A percentile compares a stretch with the other conserved stretches of the same genome.
Conservation (phyloP, 2,329 filamentous ascomycete genomes). For the Aureobasidium melanogenum region DNA sequence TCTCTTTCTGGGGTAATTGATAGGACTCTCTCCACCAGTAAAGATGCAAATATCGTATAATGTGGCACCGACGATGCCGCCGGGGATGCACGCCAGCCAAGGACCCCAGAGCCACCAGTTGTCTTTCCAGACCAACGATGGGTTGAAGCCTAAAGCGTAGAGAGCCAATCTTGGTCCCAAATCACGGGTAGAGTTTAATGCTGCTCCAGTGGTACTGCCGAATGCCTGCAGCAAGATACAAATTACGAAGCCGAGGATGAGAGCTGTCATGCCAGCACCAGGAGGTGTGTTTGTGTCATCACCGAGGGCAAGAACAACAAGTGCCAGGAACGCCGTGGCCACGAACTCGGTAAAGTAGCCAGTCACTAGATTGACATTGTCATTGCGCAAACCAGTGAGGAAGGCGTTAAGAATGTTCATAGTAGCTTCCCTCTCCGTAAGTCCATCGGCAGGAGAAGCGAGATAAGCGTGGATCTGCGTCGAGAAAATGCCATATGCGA, state of each 20-base stretch:
- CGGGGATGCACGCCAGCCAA: constrained; percentile 33
- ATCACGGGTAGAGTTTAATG: constrained; percentile 42
- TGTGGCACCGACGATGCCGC: constrained; percentile 35
- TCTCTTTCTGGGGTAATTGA: constrained; percentile 39
- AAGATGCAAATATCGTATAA: constrained; percentile 45
- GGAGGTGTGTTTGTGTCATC: constrained; percentile 25
- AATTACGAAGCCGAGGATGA: constrained; percentile 40
- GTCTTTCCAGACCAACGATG: constrained; percentile 26
- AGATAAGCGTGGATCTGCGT: constrained; percentile 29
- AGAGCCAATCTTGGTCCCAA: constrained; percentile 41
- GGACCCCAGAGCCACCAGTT: constrained; percentile 41
- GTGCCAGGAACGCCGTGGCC: constrained; percentile 33
- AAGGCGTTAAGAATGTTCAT: constrained; percentile 27
- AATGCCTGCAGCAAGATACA: constrained; percentile 32
- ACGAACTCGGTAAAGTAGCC: constrained; percentile 44
- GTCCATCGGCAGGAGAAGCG: constrained; percentile 22
- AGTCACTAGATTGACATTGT: constrained; percentile 23
- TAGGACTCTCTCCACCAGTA: constrained; percentile 39
- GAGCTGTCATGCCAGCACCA: constrained; percentile 43
- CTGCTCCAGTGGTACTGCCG: constrained; percentile 39
- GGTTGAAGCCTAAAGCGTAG: constrained; percentile 36
- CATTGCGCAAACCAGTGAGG: constrained; percentile 17
- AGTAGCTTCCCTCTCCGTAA: constrained; percentile 33
- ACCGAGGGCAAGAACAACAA: constrained; percentile 32
- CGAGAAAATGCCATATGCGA: constrained; percentile 37